Conservation (phyloP, 305 asterid genomes). For the Rubia peregrina region DNA sequence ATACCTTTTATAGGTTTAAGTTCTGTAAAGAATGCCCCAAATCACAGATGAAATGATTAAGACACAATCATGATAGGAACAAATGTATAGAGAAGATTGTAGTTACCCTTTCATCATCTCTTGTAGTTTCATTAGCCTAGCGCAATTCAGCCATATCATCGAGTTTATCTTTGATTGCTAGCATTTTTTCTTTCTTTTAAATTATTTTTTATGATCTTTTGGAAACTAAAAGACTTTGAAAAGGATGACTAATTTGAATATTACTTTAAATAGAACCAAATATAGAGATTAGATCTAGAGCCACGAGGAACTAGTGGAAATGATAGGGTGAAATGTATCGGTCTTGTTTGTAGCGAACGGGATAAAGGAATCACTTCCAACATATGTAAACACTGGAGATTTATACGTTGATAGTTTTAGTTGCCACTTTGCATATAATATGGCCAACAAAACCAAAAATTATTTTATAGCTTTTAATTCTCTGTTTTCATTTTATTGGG, state of each 20-base stretch:
- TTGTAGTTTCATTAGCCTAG: constrained; percentile 56
- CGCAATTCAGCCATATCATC: constrained; percentile 47
- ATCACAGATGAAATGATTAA: no score
- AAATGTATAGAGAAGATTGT: no score
- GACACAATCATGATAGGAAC: no score
- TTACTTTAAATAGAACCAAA: neutral
- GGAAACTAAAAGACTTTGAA: neutral
- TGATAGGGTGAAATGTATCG: neutral
- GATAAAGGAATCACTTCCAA: neutral
- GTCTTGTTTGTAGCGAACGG: neutral
- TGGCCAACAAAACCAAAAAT: no score
- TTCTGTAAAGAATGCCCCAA: no score
- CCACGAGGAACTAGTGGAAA: neutral
- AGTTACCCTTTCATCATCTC: neutral
- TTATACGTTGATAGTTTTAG: neutral
- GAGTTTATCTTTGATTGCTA: constrained; percentile 63
- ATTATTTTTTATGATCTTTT: neutral
- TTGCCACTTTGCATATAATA: no score
- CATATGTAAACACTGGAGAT: neutral
- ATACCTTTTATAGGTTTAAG: no score
- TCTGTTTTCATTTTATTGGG: no score
- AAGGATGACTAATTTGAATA: neutral
- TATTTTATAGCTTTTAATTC: no score
- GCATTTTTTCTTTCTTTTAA: constrained; percentile 34
- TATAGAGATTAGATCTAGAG: neutral